Evolutionary conservation across 2,329 filamentous ascomycete species (phyloP), one percentile per base, ranked within the genome.

Genomic region (Talaromyces verruculosus): DNA sequence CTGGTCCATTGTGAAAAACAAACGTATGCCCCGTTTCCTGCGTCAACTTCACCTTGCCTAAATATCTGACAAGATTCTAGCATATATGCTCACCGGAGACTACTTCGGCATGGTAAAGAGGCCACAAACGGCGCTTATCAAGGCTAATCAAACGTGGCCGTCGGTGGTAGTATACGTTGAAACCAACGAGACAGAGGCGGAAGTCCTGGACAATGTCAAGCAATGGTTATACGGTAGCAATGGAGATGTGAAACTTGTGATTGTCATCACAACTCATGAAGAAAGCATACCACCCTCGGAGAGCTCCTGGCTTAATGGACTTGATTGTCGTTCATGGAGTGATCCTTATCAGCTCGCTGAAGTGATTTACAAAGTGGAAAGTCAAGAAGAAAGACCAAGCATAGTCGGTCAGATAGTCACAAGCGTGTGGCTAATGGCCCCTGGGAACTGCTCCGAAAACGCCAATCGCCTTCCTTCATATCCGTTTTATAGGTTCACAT

Each of bases 161-260:
- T 60, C 39, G 11, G 17, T 33, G 10, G 15, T 60, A 19, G 25
- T 60, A 17, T 28, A 60, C 10, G 57, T 22, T 33, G 35, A 19
- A n/a, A 47, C 11, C 41, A 61, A 45, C 6, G 58, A 47, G 25
- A 47, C 41, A 47, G 39, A 25, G 13, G 5, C 35, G 28, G 39
- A 61, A 47, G n/a, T 61, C 5, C 28, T 61, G 25, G 39, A 61
- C 25, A 61, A 35, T 61, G 58, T 47, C 19, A 61, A 61, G 39
- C 28, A 61, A 33, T 61, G 58, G 58, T 17, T 61, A 30, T 61
- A 45, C 39, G 58, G 41, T 30, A 61, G 15, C 39, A 61, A 47
- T 47, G 10, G 25, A 17, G 37, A 43, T 1, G 58, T 61, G 8
- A 28, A 61, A 33, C 57, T 45, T 15, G 57, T 60, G 8, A 60